Evolutionary conservation across 176 grass and related monocot species (phyloP), one percentile per base, ranked within the genome.

Genomic region (Aechmea fasciata): DNA sequence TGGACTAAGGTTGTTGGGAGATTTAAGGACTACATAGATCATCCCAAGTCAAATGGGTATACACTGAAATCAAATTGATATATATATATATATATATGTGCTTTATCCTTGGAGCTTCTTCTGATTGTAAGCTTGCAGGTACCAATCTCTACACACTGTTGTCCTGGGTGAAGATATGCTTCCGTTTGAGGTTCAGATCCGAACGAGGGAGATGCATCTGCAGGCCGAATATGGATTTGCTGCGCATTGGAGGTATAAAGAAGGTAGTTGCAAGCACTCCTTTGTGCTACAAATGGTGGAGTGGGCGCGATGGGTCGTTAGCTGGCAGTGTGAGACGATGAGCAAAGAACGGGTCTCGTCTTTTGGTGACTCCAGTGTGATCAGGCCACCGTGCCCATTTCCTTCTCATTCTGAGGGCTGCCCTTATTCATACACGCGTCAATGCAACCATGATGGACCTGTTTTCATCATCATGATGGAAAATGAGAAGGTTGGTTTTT

Each of bases 181-280:
- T 74, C 89, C 86, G 71, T 83, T 97, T 53, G 93, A 97, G 71
- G 75, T 97, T 68, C 93, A 97, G 81, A 90, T 97, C 55, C 88
- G 93, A 54, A 97, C 93, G 6, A 92, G 77, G 75, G 89, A 92
- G 64, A 97, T 97, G 93, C 86, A 97, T 68, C 53, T 82, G 33
- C 89, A 92, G 61, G 93, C 93, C 11, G 93, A 97, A 65, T 97
- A 87, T 41, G 93, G 93, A 17, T 85, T 92, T 66, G 93, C 93
- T 0, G 93, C 93, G 0, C 93, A 97, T 53, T 97, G 93, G 93
- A 92, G 86, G 48, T 97, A 97, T 76, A 97, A 97, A 64, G 93
- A 97, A 81, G 83, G 89, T 52, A 80, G 77, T 1, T 81, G 79
- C 57, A 80, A 70, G 61, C 83, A 92, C 73, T 78, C 85, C 2